Conservation (phyloP, 805 yeast species). For the Ogataea allantospora region DNA sequence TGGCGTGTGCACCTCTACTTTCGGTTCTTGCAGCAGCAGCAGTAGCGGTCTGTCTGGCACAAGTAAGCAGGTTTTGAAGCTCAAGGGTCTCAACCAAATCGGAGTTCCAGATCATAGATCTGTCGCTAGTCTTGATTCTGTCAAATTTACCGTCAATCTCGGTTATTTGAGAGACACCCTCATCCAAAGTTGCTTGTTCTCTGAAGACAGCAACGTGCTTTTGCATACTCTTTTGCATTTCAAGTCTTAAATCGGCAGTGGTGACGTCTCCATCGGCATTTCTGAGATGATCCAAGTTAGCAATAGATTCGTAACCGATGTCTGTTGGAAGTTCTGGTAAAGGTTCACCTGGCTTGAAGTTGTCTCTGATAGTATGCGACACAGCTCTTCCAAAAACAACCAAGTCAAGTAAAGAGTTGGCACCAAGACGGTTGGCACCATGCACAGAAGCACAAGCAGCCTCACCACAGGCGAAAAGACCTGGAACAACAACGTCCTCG, state of each 20-base stretch:
- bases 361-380: constrained; percentile 83
- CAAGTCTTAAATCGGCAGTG: constrained; percentile 85
- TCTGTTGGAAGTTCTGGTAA: constrained; percentile 80
- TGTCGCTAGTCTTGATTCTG: constrained; percentile 84
- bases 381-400: constrained; percentile 99
- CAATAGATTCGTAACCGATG: constrained; percentile 85
- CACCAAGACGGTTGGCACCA: constrained; percentile 99
- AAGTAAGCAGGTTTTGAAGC: constrained; percentile 91
- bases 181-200: constrained; percentile 85
- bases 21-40: constrained; percentile 95
- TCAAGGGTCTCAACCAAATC: constrained; percentile 95
- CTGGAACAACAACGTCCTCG: constrained; percentile 87
- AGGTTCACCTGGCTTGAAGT: constrained; percentile 85
- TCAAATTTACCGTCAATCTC: constrained; percentile 71
- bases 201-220: constrained; percentile 96
- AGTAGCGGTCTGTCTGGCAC: constrained; percentile 94
- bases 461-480: constrained; percentile 97
- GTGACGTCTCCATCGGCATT: constrained; percentile 76
- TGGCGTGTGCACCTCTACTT: constrained; percentile 99
- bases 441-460: constrained; percentile 99
- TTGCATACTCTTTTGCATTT: constrained; percentile 97
- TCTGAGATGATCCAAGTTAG: constrained; percentile 85
- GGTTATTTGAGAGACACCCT: constrained; percentile 79
- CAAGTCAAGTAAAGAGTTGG: constrained; percentile 92
- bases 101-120: constrained; percentile 98